Percentiles rank a stretch among this genome's conserved stretches.
Conservation (phyloP, 257 asterid species). For the Nicotiana undulata region DNA sequence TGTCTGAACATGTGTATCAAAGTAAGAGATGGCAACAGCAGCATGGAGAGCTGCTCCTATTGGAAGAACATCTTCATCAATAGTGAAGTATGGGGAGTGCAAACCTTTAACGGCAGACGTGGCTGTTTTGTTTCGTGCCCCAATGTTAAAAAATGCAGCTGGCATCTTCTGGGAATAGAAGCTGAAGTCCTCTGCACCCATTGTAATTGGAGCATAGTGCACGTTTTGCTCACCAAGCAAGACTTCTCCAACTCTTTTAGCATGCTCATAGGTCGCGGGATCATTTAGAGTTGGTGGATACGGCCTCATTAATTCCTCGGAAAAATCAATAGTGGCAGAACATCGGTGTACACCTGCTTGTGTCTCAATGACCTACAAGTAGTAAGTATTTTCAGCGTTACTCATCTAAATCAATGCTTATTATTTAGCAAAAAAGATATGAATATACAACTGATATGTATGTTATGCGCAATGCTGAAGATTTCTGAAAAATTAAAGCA, state of each 20-base stretch:
- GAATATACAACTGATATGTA: not conserved
- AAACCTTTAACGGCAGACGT: conserved; percentile 21
- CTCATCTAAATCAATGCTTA: not conserved
- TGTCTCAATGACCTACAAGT: conserved; percentile 54
- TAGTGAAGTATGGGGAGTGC: conserved; percentile 57
- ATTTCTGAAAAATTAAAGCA: not conserved
- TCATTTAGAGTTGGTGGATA: conserved; percentile 61
- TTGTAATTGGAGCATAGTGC: conserved; percentile 9
- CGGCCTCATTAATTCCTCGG: conserved; percentile 42
- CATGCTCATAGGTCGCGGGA: conserved; percentile 51
- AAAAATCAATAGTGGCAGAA: conserved; percentile 48
- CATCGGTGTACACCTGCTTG: conserved; percentile 71
- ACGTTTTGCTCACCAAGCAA: conserved; percentile 54
- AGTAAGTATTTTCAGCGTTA: not conserved
- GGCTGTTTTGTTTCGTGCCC: conserved; percentile 35
- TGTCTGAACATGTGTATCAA: conserved; percentile 28
- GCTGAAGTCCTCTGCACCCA: conserved; percentile 95
- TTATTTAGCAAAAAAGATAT: not conserved
- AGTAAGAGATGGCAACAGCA: conserved; percentile 62
- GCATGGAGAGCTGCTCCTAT: conserved; percentile 85
- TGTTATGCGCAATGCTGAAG: not conserved
- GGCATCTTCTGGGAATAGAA: conserved; percentile 58
- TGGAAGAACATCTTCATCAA: conserved; percentile 64
- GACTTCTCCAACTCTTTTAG: conserved; percentile 42
- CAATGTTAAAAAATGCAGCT: conserved; percentile 52